Percentiles rank a stretch among this genome's conserved stretches.
Conservation (phyloP, 306 rosid species). For the Prunus armeniaca region DNA sequence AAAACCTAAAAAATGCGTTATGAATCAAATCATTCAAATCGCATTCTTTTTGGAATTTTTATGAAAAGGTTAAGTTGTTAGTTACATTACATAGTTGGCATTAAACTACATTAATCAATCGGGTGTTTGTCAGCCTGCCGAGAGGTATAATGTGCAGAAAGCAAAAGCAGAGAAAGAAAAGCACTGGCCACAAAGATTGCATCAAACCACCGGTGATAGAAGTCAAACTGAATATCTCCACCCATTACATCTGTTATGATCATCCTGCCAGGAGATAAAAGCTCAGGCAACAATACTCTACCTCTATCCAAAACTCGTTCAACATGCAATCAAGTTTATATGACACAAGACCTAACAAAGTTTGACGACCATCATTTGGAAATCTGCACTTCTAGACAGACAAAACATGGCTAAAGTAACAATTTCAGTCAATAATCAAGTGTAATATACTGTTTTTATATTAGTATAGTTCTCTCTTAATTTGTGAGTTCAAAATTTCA, state of each 20-base stretch:
- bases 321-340: not conserved
- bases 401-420: not conserved
- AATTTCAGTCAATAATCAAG: not conserved
- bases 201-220: conserved; percentile 98
- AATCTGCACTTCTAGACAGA: not conserved
- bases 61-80: conserved; percentile 3
- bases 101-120: conserved; percentile 48
- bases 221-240: conserved; percentile 97
- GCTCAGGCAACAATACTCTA: conserved; percentile 3
- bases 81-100: conserved; percentile 13
- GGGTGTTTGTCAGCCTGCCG: conserved; percentile 98
- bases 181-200: conserved; percentile 98
- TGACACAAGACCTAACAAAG: not conserved
- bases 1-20: not conserved
- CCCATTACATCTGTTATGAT: conserved; percentile 98
- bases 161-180: conserved; percentile 90
- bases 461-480: not conserved
- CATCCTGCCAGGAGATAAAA: conserved; percentile 50
- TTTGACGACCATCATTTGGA: not conserved
- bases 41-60: not conserved
- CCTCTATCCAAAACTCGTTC: not conserved
- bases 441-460: not conserved
- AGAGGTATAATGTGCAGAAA: conserved; percentile 94
- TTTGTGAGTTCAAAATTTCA: not conserved
- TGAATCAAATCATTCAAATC: not conserved